Evolutionary conservation across 495 filamentous ascomycete species (phyloP).

Genomic region (Hypoxylon cercidicola): DNA sequence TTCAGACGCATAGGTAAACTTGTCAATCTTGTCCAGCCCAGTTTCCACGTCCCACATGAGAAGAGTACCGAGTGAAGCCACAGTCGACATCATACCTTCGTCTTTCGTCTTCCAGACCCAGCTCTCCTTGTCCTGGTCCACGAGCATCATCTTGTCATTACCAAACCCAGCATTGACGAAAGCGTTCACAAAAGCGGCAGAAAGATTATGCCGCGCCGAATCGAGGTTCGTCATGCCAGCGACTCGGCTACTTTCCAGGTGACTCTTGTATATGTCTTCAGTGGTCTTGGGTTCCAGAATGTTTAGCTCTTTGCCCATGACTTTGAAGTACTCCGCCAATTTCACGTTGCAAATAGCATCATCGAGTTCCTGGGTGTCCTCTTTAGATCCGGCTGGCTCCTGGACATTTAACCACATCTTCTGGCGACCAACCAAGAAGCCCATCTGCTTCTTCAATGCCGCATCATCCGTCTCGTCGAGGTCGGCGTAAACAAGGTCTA

Average conservation of each 20-base stretch:
- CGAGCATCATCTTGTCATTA: slow-evolving; percentile 96
- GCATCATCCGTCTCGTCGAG: slow-evolving; percentile 82
- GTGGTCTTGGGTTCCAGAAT: slow-evolving; percentile 96
- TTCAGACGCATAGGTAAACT: slow-evolving; percentile 85
- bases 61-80: slow-evolving; percentile 90
- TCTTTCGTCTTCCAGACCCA: slow-evolving; percentile 99
- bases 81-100: slow-evolving; percentile 95
- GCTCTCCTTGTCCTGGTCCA: slow-evolving; percentile 79
- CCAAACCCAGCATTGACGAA: slow-evolving; percentile 97
- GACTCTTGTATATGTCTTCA: slow-evolving; percentile 99
- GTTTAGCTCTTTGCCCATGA: slow-evolving; percentile 93
- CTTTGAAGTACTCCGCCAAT: slow-evolving; percentile 91
- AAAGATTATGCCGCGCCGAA: slow-evolving; percentile 94
- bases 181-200: slow-evolving; percentile 94
- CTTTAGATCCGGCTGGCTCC: slow-evolving; percentile 55
- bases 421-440: slow-evolving; percentile 90
- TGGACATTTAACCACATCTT: slow-evolving; percentile 82
- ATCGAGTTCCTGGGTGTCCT: slow-evolving; percentile 75
- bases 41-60: slow-evolving; percentile 90
- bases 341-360: slow-evolving; percentile 89
- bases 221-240: slow-evolving; percentile 93
- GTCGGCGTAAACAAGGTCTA: slow-evolving; percentile 78
- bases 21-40: slow-evolving; percentile 91
- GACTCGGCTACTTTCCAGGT: slow-evolving; percentile 92
- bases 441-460: slow-evolving; percentile 90